Evolutionary conservation across 345 rosid genomes (phyloP).

Genomic region (Nephelium lappaceum): DNA sequence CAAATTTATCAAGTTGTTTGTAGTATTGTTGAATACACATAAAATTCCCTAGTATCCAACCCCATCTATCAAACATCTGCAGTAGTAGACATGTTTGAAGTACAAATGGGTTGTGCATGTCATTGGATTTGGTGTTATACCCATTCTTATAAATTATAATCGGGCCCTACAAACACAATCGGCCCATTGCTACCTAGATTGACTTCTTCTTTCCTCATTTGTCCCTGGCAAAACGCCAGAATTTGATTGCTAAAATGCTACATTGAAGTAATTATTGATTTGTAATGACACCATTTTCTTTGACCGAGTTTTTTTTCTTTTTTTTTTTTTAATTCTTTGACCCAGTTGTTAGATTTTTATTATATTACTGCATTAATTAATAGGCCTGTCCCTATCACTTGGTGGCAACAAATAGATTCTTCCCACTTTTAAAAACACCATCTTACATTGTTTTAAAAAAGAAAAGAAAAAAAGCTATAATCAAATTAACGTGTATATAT

Average conservation of each 20-base stretch:
- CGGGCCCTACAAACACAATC: background rate
- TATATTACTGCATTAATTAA: background rate
- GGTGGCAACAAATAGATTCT: too few species aligned
- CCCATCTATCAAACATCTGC: background rate
- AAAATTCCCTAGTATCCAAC: too few species aligned
- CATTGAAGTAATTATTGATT: background rate
- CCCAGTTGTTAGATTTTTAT: too few species aligned
- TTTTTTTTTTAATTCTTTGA: too few species aligned
- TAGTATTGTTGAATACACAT: too few species aligned
- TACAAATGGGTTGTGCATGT: too few species aligned
- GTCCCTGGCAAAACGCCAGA: background rate
- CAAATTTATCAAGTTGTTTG: too few species aligned
- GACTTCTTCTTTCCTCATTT: background rate
- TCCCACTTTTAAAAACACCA: too few species aligned
- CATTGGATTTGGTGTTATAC: background rate
- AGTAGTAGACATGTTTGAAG: background rate
- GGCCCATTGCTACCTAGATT: background rate
- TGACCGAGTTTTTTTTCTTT: background rate
- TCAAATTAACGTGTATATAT: too few species aligned
- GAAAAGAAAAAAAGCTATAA: too few species aligned
- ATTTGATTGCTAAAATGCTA: background rate
- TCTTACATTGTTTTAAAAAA: too few species aligned
- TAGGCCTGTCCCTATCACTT: background rate
- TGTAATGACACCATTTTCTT: background rate
- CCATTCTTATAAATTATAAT: too few species aligned